phyloP scores from a whole-genome alignment of 345 rosid genomes.

The Cardamine chenopodiifolia region DNA sequence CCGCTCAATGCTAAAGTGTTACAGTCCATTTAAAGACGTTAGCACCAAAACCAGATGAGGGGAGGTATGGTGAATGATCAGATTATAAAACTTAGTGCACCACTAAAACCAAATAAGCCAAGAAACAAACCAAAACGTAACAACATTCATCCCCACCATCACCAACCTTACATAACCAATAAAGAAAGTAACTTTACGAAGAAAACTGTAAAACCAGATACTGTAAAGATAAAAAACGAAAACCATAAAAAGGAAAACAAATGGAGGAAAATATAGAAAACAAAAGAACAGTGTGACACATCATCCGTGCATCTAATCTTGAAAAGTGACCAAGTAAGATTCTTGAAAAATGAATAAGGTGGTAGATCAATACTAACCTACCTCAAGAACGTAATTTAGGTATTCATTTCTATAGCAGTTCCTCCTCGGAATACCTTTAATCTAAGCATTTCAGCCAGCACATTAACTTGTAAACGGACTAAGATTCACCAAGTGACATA shows the following conservation, averaged over 20 bases:
- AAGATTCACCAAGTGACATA: neutral
- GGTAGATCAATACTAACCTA: neutral
- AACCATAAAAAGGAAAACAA: constrained; percentile 12
- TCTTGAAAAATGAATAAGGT: neutral
- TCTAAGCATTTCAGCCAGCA: neutral
- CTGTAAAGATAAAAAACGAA: neutral
- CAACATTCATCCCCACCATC: neutral
- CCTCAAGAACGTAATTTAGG: neutral
- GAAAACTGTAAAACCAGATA: constrained; percentile 16
- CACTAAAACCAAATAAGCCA: constrained; percentile 29
- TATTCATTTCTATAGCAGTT: neutral
- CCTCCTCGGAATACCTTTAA: neutral
- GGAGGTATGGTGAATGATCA: neutral
- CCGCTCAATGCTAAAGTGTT: neutral
- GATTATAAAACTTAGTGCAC: constrained; percentile 8
- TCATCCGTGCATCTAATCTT: neutral
- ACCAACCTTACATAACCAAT: constrained; percentile 11
- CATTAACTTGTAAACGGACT: neutral
- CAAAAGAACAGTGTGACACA: constrained; percentile 5
- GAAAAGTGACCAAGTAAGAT: constrained; percentile 9
- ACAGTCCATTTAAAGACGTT: neutral
- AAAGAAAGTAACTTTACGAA: neutral
- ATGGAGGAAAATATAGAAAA: constrained; percentile 6
- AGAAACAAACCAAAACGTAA: neutral
- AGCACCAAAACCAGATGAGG: constrained; percentile 10